Base-by-base conservation (phyloP, 768 basidiomycete genomes). In the Trametes elegans region DNA sequence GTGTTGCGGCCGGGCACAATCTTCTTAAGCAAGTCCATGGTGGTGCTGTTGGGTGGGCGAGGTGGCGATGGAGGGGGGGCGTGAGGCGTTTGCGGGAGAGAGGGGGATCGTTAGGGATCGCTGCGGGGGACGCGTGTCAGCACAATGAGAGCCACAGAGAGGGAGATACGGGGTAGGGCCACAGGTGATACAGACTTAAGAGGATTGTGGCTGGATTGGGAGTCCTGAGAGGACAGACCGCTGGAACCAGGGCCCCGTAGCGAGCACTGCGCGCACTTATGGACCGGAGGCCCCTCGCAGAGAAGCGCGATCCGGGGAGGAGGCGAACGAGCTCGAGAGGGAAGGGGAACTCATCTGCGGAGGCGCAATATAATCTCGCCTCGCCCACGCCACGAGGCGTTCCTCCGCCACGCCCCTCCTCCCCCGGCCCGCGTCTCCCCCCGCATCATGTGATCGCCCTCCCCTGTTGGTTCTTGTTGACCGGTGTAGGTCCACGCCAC, bases 251-350 rank as follows among this genome's bases (percentile, higher is more conserved):
- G 43, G 48, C 55, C 58, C 58, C 53, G 28, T 47, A 48, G 50
- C 47, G 45, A 53, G 60, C 59, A 58, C 59, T 57, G 53, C 44
- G 58, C 55, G 57, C 53, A 64, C 61, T 60, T 60, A 60, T 58
- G 55, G 61, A 61, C 62, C 61, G 60, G 61, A 58, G 61, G 58
- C 39, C 60, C 56, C 59, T 51, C 58, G 46, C 56, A 52, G 57
- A 55, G 59, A 46, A 59, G 61, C 57, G 58, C 55, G 45, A 41
- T 31, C 53, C 57, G 49, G 55, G 47, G 46, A 41, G 50, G 55
- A 51, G 45, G 55, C 56, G 56, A 46, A 42, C 44, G 43, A 23
- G 26, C 28, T 47, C 44, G 35, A 44, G 44, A 35, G 56, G 29
- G 28, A 40, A 50, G 27, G 49, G 45, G 40, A 50, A 54, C 39